Evolutionary conservation across 2,329 filamentous ascomycete genomes (phyloP).

Genomic region (Exophiala bonariae): DNA sequence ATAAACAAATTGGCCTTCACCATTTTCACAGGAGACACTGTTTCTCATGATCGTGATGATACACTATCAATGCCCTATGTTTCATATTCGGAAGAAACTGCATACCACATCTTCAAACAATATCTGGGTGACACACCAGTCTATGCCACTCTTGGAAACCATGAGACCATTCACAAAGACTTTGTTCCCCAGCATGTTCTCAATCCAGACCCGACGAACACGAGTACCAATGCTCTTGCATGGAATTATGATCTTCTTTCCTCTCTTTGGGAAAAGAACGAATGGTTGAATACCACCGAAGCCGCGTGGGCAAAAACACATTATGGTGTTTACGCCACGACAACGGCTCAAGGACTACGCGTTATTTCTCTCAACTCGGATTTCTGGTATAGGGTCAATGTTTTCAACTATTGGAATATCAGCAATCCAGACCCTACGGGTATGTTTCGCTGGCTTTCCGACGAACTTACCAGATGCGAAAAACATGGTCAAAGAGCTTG

Average conservation of each 20-base stretch:
- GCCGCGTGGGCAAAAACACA: constrained; percentile 26
- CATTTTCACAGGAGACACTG: constrained; percentile 35
- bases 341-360: constrained; percentile 29
- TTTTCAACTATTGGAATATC: constrained; percentile 30
- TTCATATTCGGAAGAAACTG: constrained; percentile 30
- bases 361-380: constrained; percentile 32
- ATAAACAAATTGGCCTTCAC: constrained; percentile 28
- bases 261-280: constrained; percentile 27
- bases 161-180: constrained; percentile 29
- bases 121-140: constrained; percentile 29
- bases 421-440: constrained; percentile 30
- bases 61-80: constrained; percentile 30
- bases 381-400: constrained; percentile 31
- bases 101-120: constrained; percentile 31
- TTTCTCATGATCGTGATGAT: constrained; percentile 32
- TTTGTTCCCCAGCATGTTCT: constrained; percentile 27
- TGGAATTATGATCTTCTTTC: constrained; percentile 31
- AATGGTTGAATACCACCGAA: constrained; percentile 30
- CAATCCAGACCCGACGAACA: constrained; percentile 16
- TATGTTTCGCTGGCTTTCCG: constrained; percentile 26
- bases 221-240: constrained; percentile 21
- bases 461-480: constrained; percentile 30
- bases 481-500: constrained; percentile 28
- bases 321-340: constrained; percentile 28
- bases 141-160: constrained; percentile 32